Evolutionary conservation across 352 stramenopile species (phyloP), one percentile per base, ranked within the genome.

Genomic region (Globisporangium abappressorium): DNA sequence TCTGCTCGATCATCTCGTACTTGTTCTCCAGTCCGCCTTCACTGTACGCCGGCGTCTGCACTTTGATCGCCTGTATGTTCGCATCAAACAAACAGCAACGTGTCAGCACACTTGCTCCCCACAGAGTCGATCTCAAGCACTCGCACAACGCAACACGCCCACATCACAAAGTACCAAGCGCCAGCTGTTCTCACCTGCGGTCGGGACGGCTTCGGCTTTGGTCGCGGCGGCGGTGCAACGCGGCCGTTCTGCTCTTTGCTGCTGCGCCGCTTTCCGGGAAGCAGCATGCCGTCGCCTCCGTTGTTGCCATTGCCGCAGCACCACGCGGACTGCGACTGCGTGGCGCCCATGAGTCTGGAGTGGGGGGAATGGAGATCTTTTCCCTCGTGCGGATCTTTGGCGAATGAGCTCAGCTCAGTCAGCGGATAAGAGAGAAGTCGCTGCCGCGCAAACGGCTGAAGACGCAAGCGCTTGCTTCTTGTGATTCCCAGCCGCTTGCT

Each of bases 1-100:
- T 94, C 69, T 94, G 83, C 28, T 81, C 80, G 33, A 89, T 74
- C 72, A 96, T 89, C 61, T 90, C 77, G 75, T 96, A 96, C 68
- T 94, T 94, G 70, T 72, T 76, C 66, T 96, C 86, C 61, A 96
- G 82, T 7, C 65, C 86, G 7, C 88, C 88, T 28, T 73, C 73
- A 33, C 81, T 92, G 66, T 92, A 96, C 53, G 78, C 75, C 2
- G 88, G 86, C 3, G 74, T 80, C 62, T 90, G 78, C 46, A 93
- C 72, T 72, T 84, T 86, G 57, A 96, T 96, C 47, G 78, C 72
- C 85, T 94, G 36, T 43, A 43, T 43, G 38, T 3, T 15, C 7
- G n/a, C 26, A 41, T 24, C 15, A 49, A 49, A 33, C 12, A 33
- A 55, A 8, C 28, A 18, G n/a, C 33, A 26, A 66, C 2, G 9